Conservation (phyloP, 2,329 filamentous ascomycete genomes). For the Aspergillus carbonarius region DNA sequence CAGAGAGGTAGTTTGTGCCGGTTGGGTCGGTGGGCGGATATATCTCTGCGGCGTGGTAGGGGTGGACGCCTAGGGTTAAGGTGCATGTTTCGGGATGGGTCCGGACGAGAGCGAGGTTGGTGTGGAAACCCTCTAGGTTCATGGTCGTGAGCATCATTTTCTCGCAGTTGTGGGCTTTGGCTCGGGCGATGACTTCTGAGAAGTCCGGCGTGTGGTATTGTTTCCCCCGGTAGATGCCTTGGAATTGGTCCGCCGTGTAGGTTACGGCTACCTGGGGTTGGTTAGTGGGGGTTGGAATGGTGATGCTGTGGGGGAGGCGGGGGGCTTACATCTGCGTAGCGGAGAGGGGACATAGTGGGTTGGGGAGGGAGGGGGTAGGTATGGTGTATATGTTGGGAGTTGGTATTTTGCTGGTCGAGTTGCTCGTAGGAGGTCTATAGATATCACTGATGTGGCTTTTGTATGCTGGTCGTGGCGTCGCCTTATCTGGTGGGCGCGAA, state of each 20-base stretch:
- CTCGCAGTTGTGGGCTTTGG: slow-evolving; percentile 20
- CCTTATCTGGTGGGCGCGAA: too few species aligned
- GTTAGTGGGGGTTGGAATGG: background rate
- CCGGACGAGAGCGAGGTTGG: slow-evolving; percentile 41
- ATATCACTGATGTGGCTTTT: too few species aligned
- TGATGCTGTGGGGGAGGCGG: too few species aligned
- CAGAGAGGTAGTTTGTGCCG: too few species aligned
- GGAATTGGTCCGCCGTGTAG: slow-evolving; percentile 42
- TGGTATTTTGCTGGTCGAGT: background rate
- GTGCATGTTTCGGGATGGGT: slow-evolving; percentile 38
- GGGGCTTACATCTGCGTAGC: slow-evolving; percentile 16
- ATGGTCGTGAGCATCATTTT: slow-evolving; percentile 36
- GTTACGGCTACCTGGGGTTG: slow-evolving; percentile 26
- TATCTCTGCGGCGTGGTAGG: slow-evolving; percentile 51
- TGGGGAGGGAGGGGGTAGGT: too few species aligned
- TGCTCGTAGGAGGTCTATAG: too few species aligned
- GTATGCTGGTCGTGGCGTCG: too few species aligned
- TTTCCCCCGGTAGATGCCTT: slow-evolving; percentile 53
- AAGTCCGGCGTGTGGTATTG: slow-evolving; percentile 51
- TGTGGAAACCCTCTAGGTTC: slow-evolving; percentile 42
- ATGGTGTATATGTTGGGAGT: background rate
- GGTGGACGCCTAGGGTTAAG: slow-evolving; percentile 52
- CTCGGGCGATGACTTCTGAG: slow-evolving; percentile 24
- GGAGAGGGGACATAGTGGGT: background rate
- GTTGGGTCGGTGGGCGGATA: too few species aligned